Evolutionary conservation across 495 filamentous ascomycete genomes (phyloP).

Genomic region (Penicillium herquei): DNA sequence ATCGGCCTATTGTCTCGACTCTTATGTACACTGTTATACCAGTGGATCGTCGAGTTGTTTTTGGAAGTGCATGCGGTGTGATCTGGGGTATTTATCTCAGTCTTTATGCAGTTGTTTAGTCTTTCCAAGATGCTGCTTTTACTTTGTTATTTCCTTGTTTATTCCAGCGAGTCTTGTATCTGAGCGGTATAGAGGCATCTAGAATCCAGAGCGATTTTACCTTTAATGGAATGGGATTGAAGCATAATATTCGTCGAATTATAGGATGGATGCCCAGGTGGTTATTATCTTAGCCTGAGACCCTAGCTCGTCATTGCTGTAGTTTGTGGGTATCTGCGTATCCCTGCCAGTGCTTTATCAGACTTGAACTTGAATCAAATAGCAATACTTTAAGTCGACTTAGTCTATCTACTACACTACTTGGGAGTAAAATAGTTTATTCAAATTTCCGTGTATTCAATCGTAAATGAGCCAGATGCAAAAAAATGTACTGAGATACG

Average conservation of each 20-base stretch:
- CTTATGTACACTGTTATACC: constrained; percentile 79
- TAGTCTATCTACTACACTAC: neutral
- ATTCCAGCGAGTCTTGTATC: neutral
- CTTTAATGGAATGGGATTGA: neutral
- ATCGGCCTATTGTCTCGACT: constrained; percentile 81
- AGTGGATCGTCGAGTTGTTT: constrained; percentile 70
- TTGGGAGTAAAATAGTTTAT: neutral
- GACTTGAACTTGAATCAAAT: too few species aligned
- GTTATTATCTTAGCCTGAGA: too few species aligned
- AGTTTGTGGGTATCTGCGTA: too few species aligned
- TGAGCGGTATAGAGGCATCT: neutral
- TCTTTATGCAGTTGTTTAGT: constrained; percentile 53
- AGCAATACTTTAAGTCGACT: too few species aligned
- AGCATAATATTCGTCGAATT: neutral
- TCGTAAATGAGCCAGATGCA: constrained; percentile 6
- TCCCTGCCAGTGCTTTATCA: too few species aligned
- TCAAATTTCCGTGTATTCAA: neutral
- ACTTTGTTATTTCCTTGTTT: neutral
- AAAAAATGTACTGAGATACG: constrained; percentile 14
- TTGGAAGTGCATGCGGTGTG: constrained; percentile 77
- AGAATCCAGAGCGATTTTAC: neutral
- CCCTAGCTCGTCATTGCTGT: too few species aligned
- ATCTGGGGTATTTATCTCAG: constrained; percentile 89
- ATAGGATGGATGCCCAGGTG: too few species aligned
- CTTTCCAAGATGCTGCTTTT: neutral